Evolutionary conservation across 139 green algal species (phyloP).

Genomic region (Yamagishiella unicocca): DNA sequence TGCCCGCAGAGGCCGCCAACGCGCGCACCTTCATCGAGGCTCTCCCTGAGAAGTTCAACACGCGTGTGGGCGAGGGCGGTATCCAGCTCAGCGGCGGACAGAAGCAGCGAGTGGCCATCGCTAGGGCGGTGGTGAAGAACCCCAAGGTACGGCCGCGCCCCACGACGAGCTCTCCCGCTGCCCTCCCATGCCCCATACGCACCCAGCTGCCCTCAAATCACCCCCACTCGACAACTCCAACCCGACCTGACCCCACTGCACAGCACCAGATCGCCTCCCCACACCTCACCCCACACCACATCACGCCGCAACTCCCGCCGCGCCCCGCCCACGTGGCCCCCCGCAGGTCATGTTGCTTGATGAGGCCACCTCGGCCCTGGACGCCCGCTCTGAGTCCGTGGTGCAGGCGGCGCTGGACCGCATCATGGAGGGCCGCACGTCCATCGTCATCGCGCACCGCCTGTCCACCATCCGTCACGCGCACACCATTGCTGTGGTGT

Average conservation of each 20-base stretch:
- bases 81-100: slow-evolving; percentile 76
- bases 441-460: slow-evolving; percentile 91
- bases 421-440: slow-evolving; percentile 84
- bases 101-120: slow-evolving; percentile 89
- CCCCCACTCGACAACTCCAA: too few relatives aligned
- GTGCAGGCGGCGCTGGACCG: slow-evolving; percentile 77
- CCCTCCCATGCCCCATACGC: not conserved
- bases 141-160: too few relatives aligned
- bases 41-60: slow-evolving; percentile 77
- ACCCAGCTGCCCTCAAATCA: too few relatives aligned
- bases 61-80: slow-evolving; percentile 65
- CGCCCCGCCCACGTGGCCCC: too few relatives aligned
- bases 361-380: slow-evolving; percentile 72
- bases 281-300: too few relatives aligned
- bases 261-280: too few relatives aligned
- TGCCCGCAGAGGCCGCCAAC: slow-evolving; percentile 68
- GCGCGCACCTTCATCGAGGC: slow-evolving; percentile 84
- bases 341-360: slow-evolving; percentile 53
- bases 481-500: slow-evolving; percentile 88
- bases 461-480: slow-evolving; percentile 88
- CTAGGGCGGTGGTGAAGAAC: slow-evolving; percentile 71
- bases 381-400: slow-evolving; percentile 76
- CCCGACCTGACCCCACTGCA: too few relatives aligned
- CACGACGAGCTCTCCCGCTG: not conserved
- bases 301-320: too few relatives aligned